Conservation (phyloP, 257 asterid species). For the Agastache rugosa region DNA sequence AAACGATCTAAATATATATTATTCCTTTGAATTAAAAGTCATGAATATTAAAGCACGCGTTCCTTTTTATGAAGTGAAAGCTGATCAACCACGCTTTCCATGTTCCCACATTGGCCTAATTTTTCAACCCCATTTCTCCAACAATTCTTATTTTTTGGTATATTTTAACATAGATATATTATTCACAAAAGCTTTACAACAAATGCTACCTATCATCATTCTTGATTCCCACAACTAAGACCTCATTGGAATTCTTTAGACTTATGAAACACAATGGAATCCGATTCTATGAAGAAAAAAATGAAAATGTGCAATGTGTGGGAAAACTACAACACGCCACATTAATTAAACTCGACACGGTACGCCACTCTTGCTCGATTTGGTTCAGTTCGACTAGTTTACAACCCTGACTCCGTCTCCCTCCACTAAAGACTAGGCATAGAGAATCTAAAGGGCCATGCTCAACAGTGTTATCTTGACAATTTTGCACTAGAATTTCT, state of each 20-base stretch:
- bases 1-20: too few species aligned
- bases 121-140: slow-evolving; percentile 22
- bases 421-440: not conserved
- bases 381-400: not conserved
- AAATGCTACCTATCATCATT: slow-evolving; percentile 21
- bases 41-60: not conserved
- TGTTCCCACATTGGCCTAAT: not conserved
- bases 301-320: not conserved
- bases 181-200: not conserved
- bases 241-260: slow-evolving; percentile 18
- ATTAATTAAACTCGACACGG: not conserved
- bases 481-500: not conserved
- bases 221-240: slow-evolving; percentile 40
- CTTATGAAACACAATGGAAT: slow-evolving; percentile 37
- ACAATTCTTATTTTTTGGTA: not conserved
- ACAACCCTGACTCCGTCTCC: not conserved
- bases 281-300: slow-evolving; percentile 38
- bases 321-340: not conserved
- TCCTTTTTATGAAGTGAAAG: not conserved
- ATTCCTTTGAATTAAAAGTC: too few species aligned
- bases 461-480: slow-evolving; percentile 24
- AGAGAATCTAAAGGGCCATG: slow-evolving; percentile 38
- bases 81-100: not conserved
- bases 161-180: not conserved
- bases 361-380: not conserved